phyloP scores from a whole-genome alignment of 192 early-diverging fungal genomes.

The Mortierella antarctica region DNA sequence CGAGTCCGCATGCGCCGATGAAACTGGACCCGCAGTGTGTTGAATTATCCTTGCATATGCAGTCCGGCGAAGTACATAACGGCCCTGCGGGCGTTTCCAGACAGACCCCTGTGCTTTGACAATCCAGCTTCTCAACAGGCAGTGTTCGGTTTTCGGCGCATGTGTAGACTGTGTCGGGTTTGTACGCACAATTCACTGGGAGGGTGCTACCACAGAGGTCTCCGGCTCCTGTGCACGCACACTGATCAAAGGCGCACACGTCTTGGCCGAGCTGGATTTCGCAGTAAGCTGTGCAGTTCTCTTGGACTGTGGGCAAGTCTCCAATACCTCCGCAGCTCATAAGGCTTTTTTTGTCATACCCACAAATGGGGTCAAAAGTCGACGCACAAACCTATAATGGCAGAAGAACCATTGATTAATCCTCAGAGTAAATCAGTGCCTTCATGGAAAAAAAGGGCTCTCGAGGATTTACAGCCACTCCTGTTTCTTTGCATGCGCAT shows the following conservation, averaged over 20 bases:
- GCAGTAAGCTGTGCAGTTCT: neutral
- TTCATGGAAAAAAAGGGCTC: neutral
- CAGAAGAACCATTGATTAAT: neutral
- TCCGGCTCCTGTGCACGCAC: neutral
- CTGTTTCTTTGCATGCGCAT: neutral
- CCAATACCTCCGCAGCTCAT: neutral
- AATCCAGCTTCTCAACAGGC: neutral
- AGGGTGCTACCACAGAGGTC: neutral
- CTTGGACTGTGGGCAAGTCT: neutral
- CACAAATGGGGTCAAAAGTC: neutral
- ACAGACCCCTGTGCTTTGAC: neutral
- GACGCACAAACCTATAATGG: neutral
- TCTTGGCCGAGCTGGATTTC: neutral
- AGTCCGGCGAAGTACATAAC: neutral
- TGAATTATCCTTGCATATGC: neutral
- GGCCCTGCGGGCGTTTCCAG: neutral
- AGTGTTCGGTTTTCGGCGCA: neutral
- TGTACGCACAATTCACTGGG: slow-evolving; percentile 1
- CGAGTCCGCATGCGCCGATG: neutral
- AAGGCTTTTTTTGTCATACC: neutral
- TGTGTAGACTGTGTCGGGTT: neutral
- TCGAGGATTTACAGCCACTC: neutral
- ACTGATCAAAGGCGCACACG: neutral
- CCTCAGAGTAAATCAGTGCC: neutral
- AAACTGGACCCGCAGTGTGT: slow-evolving; percentile 1